These are phyloP conservation scores for Eimeria falciformis DNA, from an alignment of 169 alveolate genomes.

Conservation along the genomic window DNA sequence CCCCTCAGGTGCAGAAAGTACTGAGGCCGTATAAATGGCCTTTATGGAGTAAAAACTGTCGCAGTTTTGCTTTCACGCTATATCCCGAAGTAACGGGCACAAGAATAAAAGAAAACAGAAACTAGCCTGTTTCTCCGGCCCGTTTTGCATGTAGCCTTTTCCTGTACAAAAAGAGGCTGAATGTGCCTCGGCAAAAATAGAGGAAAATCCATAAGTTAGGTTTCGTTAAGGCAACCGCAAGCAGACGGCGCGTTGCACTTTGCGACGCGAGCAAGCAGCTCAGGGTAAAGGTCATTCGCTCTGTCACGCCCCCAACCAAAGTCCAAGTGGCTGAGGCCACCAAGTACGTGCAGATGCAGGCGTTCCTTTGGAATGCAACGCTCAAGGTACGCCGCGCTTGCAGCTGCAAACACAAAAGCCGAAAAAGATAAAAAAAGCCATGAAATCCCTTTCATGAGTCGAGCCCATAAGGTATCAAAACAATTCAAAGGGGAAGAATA, in stretches of 20 bases:
- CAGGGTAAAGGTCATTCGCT: slow-evolving; percentile 57
- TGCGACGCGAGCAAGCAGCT: slow-evolving; percentile 12
- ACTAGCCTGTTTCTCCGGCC: too few species aligned
- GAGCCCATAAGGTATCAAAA: neutral
- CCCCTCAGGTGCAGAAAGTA: too few species aligned
- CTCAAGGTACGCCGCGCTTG: slow-evolving; percentile 60
- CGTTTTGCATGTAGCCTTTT: too few species aligned
- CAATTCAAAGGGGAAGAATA: neutral
- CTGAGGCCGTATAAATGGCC: too few species aligned
- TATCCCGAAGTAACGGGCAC: too few species aligned
- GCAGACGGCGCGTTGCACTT: slow-evolving; percentile 16
- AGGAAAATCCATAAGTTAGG: neutral
- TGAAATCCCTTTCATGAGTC: too few species aligned
- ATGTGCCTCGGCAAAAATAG: too few species aligned
- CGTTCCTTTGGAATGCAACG: slow-evolving; percentile 1
- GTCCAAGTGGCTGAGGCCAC: slow-evolving; percentile 67
- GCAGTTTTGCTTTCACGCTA: too few species aligned
- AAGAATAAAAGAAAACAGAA: too few species aligned
- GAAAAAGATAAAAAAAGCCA: neutral
- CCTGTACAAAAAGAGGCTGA: too few species aligned
- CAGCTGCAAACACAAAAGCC: slow-evolving; percentile 22
- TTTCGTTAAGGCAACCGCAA: slow-evolving; percentile 31
- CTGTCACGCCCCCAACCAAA: slow-evolving; percentile 73
- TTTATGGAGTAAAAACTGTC: too few species aligned
- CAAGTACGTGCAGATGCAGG: slow-evolving; percentile 39